Evolutionary conservation across 352 stramenopile species (phyloP).

Genomic region (Pythium graminicola): DNA sequence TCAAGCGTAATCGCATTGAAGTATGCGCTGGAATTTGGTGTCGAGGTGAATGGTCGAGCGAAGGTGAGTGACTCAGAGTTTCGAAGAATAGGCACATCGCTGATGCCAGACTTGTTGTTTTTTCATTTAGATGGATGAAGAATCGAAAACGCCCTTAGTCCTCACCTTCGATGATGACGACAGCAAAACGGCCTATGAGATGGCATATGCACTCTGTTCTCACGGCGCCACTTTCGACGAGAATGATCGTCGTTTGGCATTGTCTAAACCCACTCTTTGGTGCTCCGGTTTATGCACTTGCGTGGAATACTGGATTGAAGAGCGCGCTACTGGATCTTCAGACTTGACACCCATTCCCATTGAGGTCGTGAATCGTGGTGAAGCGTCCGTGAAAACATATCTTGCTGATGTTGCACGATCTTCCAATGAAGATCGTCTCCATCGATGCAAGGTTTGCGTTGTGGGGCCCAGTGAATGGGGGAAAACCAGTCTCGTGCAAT

Average conservation of each 20-base stretch:
- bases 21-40: neutral
- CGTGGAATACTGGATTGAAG: neutral
- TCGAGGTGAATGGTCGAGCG: neutral
- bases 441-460: slow-evolving; percentile 10
- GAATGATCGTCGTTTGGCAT: neutral
- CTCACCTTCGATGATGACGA: too few relatives aligned
- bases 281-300: slow-evolving; percentile 1
- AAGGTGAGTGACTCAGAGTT: neutral
- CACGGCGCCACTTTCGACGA: neutral
- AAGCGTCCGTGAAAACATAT: slow-evolving; percentile 6
- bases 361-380: neutral
- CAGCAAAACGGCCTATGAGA: too few relatives aligned
- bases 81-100: too few relatives aligned
- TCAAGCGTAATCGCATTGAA: neutral
- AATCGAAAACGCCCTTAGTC: too few relatives aligned
- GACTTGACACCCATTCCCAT: neutral
- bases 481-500: slow-evolving; percentile 9
- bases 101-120: too few relatives aligned
- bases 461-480: slow-evolving; percentile 3
- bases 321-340: neutral
- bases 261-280: neutral
- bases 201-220: too few relatives aligned
- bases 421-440: neutral
- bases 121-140: too few relatives aligned
- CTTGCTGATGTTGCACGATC: slow-evolving; percentile 3